Evolutionary conservation across 2,329 filamentous ascomycete genomes (phyloP).

Genomic region (Mycosphaerella sp.): DNA sequence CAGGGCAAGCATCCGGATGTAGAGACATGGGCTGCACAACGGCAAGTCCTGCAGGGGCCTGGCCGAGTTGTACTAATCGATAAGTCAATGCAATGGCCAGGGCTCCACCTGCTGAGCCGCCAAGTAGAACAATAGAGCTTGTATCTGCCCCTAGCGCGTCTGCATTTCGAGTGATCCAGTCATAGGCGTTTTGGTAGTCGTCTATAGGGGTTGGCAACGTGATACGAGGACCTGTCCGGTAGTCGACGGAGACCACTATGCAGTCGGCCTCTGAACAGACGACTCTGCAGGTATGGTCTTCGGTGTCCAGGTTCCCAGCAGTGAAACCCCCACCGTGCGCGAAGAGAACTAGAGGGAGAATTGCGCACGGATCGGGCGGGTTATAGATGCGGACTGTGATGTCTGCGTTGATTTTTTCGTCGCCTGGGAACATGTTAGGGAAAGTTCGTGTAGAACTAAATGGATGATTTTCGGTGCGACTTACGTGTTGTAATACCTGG

Average conservation of each 20-base stretch:
- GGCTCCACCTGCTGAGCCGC: constrained; percentile 20
- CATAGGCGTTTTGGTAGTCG: constrained; percentile 20
- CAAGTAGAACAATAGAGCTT: constrained; percentile 6
- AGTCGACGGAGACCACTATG: constrained; percentile 35
- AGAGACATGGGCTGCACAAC: constrained; percentile 14
- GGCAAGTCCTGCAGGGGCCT: constrained; percentile 10
- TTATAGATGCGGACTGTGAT: constrained; percentile 17
- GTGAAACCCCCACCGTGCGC: constrained; percentile 36
- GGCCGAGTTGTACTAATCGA: background rate
- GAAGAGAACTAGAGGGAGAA: constrained; percentile 34
- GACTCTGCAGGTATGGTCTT: constrained; percentile 34
- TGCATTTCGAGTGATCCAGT: constrained; percentile 12
- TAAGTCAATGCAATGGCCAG: constrained; percentile 10
- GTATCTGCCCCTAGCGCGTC: constrained; percentile 9
- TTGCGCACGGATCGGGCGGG: constrained; percentile 3
- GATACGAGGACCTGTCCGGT: constrained; percentile 21
- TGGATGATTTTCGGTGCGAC: too few species aligned
- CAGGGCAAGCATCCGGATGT: constrained; percentile 12
- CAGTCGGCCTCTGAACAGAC: constrained; percentile 30
- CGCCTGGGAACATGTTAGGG: background rate
- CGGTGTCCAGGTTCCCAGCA: constrained; percentile 34
- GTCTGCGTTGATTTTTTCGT: constrained; percentile 9
- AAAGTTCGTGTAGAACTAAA: background rate
- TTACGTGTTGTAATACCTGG: background rate
- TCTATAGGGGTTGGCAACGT: constrained; percentile 29